Evolutionary conservation across 2,329 filamentous ascomycete genomes (phyloP), one percentile per base, ranked within the genome.

Genomic region (Penicillium aurantiogriseum): DNA sequence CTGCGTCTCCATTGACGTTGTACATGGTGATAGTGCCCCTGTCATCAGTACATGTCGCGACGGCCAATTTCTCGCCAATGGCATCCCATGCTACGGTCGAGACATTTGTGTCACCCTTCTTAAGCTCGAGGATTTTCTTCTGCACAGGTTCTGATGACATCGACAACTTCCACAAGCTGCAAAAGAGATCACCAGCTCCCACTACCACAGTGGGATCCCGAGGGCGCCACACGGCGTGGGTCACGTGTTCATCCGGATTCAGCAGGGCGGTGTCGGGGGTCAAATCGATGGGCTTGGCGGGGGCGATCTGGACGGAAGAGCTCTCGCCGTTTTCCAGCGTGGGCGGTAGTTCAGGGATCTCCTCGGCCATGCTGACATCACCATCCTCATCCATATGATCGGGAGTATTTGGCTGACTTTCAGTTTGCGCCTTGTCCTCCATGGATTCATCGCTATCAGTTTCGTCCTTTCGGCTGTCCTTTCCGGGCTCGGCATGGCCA

Each of bases 221-320:
- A 7, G 79, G 79, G 48, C 76, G 76, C 79, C 79, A 81, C 47
- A 71, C 59, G 4, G 72, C 67, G 5, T 70, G 68, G 2, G 73
- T 75, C 67, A 81, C 75, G 70, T 78, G 75, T 49, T 69, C 68
- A 15, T 69, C 64, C 57, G 74, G 63, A 66, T 77, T 69, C 31
- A 81, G 65, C 23, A 80, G 66, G 58, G 71, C 71, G 63, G 79
- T 79, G 64, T 77, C 69, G 43, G 76, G 72, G 39, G 71, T 71
- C 56, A 81, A 72, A 66, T 81, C 77, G 59, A 74, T 69, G 44
- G 78, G 74, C 69, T 80, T 81, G 69, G 78, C 77, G 67, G 78
- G 76, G 50, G 71, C 70, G 63, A 77, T 79, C 68, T 81, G 79
- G 57, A 80, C 73, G 58, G 76, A 78, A 62, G 76, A 69, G 67